These are phyloP conservation scores for Dendrostoma leiphaemia DNA, from an alignment of 2,329 filamentous ascomycete species.

Conservation along the genomic window DNA sequence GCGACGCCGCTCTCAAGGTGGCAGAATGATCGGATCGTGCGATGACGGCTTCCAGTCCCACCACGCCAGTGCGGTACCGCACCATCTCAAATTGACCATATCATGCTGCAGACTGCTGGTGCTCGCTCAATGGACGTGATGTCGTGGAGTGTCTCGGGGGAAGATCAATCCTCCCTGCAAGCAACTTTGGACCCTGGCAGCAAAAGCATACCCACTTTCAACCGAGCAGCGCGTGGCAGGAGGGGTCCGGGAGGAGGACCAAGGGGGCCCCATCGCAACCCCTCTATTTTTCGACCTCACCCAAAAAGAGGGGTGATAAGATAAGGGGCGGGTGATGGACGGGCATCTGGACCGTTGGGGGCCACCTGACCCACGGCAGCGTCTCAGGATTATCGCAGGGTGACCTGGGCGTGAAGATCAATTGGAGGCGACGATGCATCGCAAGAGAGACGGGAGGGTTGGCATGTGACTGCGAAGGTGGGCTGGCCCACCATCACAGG, in stretches of 20 bases:
- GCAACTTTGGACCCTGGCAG: neutral
- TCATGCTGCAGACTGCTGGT: neutral
- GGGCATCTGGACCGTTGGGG: neutral
- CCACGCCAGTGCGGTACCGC: no score
- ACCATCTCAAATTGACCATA: neutral
- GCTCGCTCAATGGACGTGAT: neutral
- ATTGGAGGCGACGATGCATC: neutral
- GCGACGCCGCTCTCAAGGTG: neutral
- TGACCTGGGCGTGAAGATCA: neutral
- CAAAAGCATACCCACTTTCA: neutral
- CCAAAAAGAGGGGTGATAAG: conserved; percentile 19
- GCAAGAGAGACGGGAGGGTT: neutral
- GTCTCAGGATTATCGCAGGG: neutral
- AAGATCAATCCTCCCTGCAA: neutral
- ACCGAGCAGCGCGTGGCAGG: neutral
- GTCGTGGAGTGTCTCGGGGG: neutral
- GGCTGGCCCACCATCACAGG: neutral
- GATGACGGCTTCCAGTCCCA: no score
- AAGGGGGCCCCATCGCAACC: neutral
- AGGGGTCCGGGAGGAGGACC: neutral
- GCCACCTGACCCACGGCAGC: neutral
- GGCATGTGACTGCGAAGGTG: conserved; percentile 1
- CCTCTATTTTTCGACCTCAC: conserved; percentile 16
- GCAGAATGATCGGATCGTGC: neutral
- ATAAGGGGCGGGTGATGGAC: conserved; percentile 13